phyloP scores from a whole-genome alignment of 768 basidiomycete genomes.

The Termitomyces sp. region DNA sequence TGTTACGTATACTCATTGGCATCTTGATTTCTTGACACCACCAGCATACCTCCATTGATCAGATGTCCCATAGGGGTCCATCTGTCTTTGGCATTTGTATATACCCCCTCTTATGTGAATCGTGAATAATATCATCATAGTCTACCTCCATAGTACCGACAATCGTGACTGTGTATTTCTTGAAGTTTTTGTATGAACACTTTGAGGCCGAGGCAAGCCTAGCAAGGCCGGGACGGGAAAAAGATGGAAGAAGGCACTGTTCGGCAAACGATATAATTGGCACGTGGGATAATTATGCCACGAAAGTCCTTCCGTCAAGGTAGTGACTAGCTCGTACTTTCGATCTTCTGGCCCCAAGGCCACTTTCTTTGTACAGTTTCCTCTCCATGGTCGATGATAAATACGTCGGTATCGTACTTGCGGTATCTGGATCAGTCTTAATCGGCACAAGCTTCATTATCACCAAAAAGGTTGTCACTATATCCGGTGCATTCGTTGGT shows the following conservation, averaged over 20 bases:
- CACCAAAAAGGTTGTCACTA: constrained; percentile 82
- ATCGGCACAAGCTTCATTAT: constrained; percentile 98
- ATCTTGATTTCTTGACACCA: not conserved
- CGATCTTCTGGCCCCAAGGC: constrained; percentile 13
- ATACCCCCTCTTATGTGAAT: not conserved
- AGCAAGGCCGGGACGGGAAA: too few species aligned
- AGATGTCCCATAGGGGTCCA: constrained; percentile 7
- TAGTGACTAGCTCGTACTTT: not conserved
- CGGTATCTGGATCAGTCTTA: constrained; percentile 75
- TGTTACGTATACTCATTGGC: not conserved
- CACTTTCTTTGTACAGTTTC: constrained; percentile 4
- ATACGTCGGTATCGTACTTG: constrained; percentile 89
- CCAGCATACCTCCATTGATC: constrained; percentile 1
- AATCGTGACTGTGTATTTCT: not conserved
- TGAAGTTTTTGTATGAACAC: too few species aligned
- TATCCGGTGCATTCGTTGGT: not conserved
- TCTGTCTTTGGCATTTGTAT: not conserved
- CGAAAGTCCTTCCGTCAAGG: constrained; percentile 3
- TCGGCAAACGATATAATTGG: constrained; percentile 5
- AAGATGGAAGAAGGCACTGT: too few species aligned
- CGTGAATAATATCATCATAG: not conserved
- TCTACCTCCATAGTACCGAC: not conserved
- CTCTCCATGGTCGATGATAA: constrained; percentile 79
- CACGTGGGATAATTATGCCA: constrained; percentile 19
- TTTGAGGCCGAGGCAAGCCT: too few species aligned